A percentile compares a stretch with the other conserved stretches of the same genome.
phyloP scores from a whole-genome alignment of 2,329 filamentous ascomycete species.

The Penicillium sp. region DNA sequence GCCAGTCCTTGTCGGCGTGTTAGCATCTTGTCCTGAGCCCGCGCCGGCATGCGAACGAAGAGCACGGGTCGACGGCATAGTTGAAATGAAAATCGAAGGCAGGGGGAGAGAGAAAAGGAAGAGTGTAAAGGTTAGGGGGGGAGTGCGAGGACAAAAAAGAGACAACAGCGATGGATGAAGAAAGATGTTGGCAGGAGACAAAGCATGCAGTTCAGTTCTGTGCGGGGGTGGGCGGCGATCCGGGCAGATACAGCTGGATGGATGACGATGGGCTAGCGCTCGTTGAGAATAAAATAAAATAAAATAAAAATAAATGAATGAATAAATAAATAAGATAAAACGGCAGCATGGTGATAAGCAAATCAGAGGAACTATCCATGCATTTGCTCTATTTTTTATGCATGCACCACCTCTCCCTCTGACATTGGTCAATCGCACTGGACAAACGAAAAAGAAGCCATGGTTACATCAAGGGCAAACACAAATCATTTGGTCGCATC shows the following conservation, averaged over 20 bases:
- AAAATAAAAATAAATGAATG: background rate
- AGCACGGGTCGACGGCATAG: conserved; percentile 38
- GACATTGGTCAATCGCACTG: background rate
- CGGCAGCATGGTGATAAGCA: background rate
- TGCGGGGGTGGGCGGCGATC: conserved; percentile 6
- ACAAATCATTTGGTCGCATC: background rate
- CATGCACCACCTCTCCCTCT: background rate
- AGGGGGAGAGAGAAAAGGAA: background rate
- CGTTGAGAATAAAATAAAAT: background rate
- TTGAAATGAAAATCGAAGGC: conserved; percentile 14
- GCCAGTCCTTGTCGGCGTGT: conserved; percentile 33
- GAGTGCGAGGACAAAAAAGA: background rate
- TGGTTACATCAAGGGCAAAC: too few relatives aligned
- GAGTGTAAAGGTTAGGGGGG: background rate
- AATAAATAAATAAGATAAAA: background rate
- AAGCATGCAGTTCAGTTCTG: conserved; percentile 1
- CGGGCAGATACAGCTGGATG: background rate
- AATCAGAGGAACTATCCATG: too few relatives aligned
- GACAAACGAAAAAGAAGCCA: background rate
- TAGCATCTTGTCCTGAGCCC: conserved; percentile 30
- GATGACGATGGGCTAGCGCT: background rate
- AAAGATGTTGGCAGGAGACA: background rate
- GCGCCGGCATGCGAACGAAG: conserved; percentile 32
- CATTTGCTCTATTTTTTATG: background rate
- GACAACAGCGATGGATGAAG: background rate